Base-by-base conservation (phyloP, 31 red algal genomes). In the Endocladia muricata region DNA sequence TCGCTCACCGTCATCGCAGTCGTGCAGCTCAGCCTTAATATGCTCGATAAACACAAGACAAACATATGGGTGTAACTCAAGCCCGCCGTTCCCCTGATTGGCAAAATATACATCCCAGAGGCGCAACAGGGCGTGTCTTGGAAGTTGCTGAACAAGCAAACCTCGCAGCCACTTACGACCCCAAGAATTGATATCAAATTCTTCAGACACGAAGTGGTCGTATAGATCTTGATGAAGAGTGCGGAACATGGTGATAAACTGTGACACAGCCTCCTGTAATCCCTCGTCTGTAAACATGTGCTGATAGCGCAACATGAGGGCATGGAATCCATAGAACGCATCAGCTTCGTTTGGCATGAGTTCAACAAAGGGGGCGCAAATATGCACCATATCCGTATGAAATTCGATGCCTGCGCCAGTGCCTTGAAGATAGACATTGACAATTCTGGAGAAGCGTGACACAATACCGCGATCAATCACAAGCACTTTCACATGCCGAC, bases 51-150 rank as follows among this genome's bases (percentile, higher is more conserved):
- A 81, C 15, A 90, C 94, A 37, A 97, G 71, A 83, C 94, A 97
- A 23, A 97, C 94, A 66, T 74, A 97, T 28, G 88, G 78, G 61
- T 97, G 94, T 37, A 89, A 72, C 39, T 54, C 39, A 13, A 97
- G 60, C 25, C 66, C 69, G 54, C 84, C 73, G 33, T 8, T 32
- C 32, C 37, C 39, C n/a, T 43, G 41, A 35, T 55, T 60, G 7
- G 94, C 67, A 56, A 97, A 88, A 48, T 97, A 97, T 3, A 71
- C 67, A 63, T 97, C 94, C 94, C 94, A 97, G 40, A 97, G 67
- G 2, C 94, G 81, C 21, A 91, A 63, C 54, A 86, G 63, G 47
- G 68, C 81, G 31, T 68, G 77, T 23, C 73, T 35, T n/a, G 94
- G 88, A 9, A 92, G 52, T 55, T 94, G 82, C 38, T 82, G 67